phyloP scores from a whole-genome alignment of 139 green algal species.

The Picochlorum costavermella region DNA sequence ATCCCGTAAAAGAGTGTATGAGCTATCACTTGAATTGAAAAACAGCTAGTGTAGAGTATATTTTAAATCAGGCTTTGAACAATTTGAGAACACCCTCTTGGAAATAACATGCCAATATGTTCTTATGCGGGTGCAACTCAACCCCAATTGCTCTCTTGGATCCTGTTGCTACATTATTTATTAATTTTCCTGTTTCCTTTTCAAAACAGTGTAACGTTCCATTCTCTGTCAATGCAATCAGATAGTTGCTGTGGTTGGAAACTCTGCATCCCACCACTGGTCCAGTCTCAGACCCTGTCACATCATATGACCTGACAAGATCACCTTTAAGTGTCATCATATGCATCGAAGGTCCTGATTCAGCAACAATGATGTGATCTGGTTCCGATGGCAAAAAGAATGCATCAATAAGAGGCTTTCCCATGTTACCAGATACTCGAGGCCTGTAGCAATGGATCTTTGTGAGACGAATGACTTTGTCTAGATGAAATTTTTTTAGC shows the following conservation, averaged over 20 bases:
- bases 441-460: not conserved
- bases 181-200: slow-evolving; percentile 59
- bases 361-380: slow-evolving; percentile 85
- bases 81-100: slow-evolving; percentile 73
- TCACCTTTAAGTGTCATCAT: slow-evolving; percentile 77
- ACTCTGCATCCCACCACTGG: slow-evolving; percentile 20
- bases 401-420: slow-evolving; percentile 64
- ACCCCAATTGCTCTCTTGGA: slow-evolving; percentile 84
- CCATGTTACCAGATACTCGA: slow-evolving; percentile 20
- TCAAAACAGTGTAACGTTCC: slow-evolving; percentile 73
- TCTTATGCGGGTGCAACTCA: slow-evolving; percentile 84
- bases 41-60: not conserved
- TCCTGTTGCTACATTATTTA: slow-evolving; percentile 73
- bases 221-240: slow-evolving; percentile 85
- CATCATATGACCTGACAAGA: slow-evolving; percentile 35
- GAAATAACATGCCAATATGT: slow-evolving; percentile 81
- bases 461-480: too few relatives aligned
- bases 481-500: too few relatives aligned
- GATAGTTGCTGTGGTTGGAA: slow-evolving; percentile 78
- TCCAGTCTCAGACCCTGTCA: slow-evolving; percentile 2
- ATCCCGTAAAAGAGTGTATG: slow-evolving; percentile 13
- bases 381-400: slow-evolving; percentile 65
- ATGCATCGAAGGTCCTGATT: slow-evolving; percentile 59
- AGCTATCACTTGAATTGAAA: slow-evolving; percentile 17
- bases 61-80: slow-evolving; percentile 47